Conservation (phyloP, 345 rosid species). For the Gossypium longicalyx region DNA sequence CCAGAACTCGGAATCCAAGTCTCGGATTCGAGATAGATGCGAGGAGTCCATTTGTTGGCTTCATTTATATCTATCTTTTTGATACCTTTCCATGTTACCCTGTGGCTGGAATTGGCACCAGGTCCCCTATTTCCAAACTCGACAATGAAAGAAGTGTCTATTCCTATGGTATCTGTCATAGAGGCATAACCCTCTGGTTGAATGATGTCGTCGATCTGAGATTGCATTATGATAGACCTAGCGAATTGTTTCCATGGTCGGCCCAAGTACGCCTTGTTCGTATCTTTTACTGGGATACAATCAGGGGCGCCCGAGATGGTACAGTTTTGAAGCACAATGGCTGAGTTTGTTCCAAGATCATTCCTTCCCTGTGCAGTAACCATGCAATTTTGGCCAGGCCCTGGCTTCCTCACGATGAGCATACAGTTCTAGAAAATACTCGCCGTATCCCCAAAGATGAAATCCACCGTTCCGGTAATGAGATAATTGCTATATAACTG, state of each 20-base stretch:
- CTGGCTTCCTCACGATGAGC: constrained; percentile 47
- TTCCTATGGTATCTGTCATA: too few relatives aligned
- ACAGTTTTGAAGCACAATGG: constrained; percentile 60
- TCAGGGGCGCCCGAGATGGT: constrained; percentile 38
- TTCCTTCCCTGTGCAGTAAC: constrained; percentile 59
- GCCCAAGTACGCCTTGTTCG: constrained; percentile 53
- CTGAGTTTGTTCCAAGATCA: constrained; percentile 31
- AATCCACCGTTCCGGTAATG: constrained; percentile 52
- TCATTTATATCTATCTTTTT: too few relatives aligned
- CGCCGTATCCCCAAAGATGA: too few relatives aligned
- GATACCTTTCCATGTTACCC: too few relatives aligned
- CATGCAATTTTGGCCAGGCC: constrained; percentile 38
- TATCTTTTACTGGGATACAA: constrained; percentile 31
- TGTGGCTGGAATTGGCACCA: too few relatives aligned
- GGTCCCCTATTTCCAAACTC: too few relatives aligned
- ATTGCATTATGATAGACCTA: constrained; percentile 51
- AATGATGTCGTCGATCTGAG: constrained; percentile 44
- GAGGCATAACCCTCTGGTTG: background rate
- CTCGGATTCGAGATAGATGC: too few relatives aligned
- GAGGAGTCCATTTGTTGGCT: too few relatives aligned
- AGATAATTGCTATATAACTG: constrained; percentile 60
- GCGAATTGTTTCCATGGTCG: constrained; percentile 66
- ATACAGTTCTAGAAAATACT: constrained; percentile 31
- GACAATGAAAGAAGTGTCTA: too few relatives aligned
- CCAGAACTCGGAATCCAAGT: too few relatives aligned